Conservation (phyloP, 1,284 basidiomycete species). For the Rhodotorula glutinis region DNA sequence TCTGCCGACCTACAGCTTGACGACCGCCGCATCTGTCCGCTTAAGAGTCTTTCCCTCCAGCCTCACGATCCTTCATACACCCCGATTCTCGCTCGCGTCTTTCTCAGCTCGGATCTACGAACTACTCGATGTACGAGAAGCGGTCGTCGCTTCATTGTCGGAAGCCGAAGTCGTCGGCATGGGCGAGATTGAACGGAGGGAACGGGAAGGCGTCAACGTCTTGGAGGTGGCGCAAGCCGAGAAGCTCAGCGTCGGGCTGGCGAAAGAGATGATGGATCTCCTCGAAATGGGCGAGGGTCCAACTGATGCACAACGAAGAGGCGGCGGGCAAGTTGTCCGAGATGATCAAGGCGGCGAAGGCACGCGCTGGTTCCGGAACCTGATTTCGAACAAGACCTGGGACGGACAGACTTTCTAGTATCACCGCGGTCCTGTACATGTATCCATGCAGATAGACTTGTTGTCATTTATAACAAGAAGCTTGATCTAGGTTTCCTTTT, state of each 20-base stretch:
- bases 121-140: conserved; percentile 52
- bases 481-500: too few relatives aligned
- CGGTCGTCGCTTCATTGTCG: conserved; percentile 36
- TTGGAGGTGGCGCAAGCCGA: conserved; percentile 16
- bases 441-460: too few relatives aligned
- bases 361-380: conserved; percentile 65
- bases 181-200: conserved; percentile 53
- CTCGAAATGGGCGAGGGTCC: conserved; percentile 56
- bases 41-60: conserved; percentile 65
- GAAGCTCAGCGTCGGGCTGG: conserved; percentile 63
- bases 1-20: conserved; percentile 55
- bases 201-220: conserved; percentile 28
- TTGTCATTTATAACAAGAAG: too few relatives aligned
- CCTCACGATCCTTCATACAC: conserved; percentile 78
- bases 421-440: too few relatives aligned
- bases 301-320: conserved; percentile 33
- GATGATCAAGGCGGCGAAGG: conserved; percentile 62
- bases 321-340: conserved; percentile 60
- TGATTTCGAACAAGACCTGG: conserved; percentile 65
- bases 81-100: conserved; percentile 62
- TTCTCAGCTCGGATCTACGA: conserved; percentile 62
- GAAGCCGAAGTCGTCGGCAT: conserved; percentile 32
- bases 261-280: conserved; percentile 67
- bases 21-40: conserved; percentile 59
- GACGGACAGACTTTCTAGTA: conserved; percentile 53